Percentiles rank a stretch among this genome's conserved stretches.
These are phyloP conservation scores for Phaeosphaeria sp. DNA, from an alignment of 2,329 filamentous ascomycete species.

Conservation along the genomic window DNA sequence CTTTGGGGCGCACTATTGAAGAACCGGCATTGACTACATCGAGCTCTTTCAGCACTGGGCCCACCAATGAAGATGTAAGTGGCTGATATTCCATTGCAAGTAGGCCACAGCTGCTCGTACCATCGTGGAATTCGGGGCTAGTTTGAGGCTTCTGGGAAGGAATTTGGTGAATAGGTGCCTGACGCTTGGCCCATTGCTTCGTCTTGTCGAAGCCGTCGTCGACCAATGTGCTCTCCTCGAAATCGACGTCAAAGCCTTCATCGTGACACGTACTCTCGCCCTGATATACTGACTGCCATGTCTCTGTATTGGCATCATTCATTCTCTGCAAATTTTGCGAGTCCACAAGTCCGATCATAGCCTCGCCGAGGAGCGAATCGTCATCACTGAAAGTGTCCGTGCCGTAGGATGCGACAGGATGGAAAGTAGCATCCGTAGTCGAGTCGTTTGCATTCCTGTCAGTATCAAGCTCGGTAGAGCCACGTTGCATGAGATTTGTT, in stretches of 20 bases:
- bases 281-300: slow-evolving; percentile 1
- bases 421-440: not conserved
- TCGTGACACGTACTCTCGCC: slow-evolving; percentile 2
- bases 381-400: slow-evolving; percentile 38
- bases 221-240: not conserved
- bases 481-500: not conserved
- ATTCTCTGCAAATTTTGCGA: slow-evolving; percentile 29
- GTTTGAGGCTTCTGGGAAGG: not conserved
- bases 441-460: not conserved
- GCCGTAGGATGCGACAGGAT: slow-evolving; percentile 1
- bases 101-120: not conserved
- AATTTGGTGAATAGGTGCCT: not conserved
- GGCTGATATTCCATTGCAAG: not conserved
- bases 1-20: not conserved
- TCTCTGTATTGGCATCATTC: slow-evolving; percentile 1
- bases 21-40: not conserved
- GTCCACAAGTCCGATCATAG: slow-evolving; percentile 40
- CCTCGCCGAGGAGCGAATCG: slow-evolving; percentile 40
- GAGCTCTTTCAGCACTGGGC: not conserved
- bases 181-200: not conserved
- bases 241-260: slow-evolving; percentile 6
- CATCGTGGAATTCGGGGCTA: not conserved
- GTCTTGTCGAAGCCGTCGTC: not conserved
- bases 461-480: not conserved
- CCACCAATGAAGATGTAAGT: not conserved